Base-by-base conservation (phyloP, 768 basidiomycete species). In the Pisolithus albus region DNA sequence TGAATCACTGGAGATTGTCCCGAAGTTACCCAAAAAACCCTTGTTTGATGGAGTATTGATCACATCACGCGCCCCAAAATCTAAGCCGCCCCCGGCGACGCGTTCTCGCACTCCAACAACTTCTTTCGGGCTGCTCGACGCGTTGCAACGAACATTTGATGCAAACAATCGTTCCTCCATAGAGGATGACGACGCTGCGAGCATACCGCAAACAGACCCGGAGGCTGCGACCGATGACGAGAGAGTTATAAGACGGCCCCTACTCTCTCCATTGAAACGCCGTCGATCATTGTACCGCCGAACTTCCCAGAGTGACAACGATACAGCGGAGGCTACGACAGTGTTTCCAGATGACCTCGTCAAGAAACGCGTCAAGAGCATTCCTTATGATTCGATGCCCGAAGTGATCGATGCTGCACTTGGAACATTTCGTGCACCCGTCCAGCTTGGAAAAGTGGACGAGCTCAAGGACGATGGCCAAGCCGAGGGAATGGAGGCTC, bases 41-140 rank as follows among this genome's bases (percentile, higher is more conserved):
- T 52, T 52, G 16, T 67, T 65, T 40, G 59, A 56, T 41, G 61
- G 65, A 3, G 56, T 65, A 26, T 1, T 65, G 28, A 65, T 65
- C 30, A 8, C 48, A 5, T 48, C 55, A 7, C 65, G 54, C 18
- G 18, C 47, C 1, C 47, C 48, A 37, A 53, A 42, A 32, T 1
- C 24, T 38, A 23, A n/a, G n/a, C 7, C 36, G 6, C 43, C 5
- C 9, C 15, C 37, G 16, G 16, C 18, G 1, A 7, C 9, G 19
- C 46, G 24, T 6, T 45, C 37, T 24, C 11, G 46, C 11, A 13
- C 34, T 34, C 40, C 63, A 10, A 49, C 4, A 18, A 32, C 2
- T 9, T 8, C 10, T 16, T 39, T 58, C 16, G 61, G 49, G 47
- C 43, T 67, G 19, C 59, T 64, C 26, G 58, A 61, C 28, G 65